A percentile compares a stretch with the other conserved stretches of the same genome.
phyloP scores from a whole-genome alignment of 805 yeast species.

The Yarrowia porcina region DNA sequence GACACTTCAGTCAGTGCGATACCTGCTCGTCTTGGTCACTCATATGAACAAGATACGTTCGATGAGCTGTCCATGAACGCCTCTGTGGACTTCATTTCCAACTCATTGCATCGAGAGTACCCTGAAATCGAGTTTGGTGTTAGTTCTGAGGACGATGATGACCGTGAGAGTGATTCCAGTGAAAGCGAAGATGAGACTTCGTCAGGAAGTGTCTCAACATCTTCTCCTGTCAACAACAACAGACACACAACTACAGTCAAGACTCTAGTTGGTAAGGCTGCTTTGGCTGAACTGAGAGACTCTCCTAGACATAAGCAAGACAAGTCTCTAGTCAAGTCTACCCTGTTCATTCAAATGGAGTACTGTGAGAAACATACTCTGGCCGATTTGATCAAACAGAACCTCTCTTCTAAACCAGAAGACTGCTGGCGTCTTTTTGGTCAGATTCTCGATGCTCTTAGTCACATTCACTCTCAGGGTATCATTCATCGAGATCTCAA shows the following conservation, averaged over 20 bases:
- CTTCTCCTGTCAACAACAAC: background rate
- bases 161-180: slow-evolving; percentile 4
- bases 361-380: slow-evolving; percentile 94
- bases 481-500: slow-evolving; percentile 93
- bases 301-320: slow-evolving; percentile 17
- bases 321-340: slow-evolving; percentile 47
- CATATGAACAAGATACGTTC: background rate
- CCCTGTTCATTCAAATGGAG: slow-evolving; percentile 95
- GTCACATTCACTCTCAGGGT: slow-evolving; percentile 89
- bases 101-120: slow-evolving; percentile 30
- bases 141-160: slow-evolving; percentile 28
- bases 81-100: slow-evolving; percentile 34
- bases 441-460: slow-evolving; percentile 83
- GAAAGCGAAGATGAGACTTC: slow-evolving; percentile 19
- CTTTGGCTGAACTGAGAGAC: slow-evolving; percentile 20
- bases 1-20: slow-evolving; percentile 10
- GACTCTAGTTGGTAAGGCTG: slow-evolving; percentile 18
- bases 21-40: slow-evolving; percentile 8
- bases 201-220: background rate
- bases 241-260: background rate
- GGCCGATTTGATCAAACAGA: slow-evolving; percentile 74
- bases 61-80: slow-evolving; percentile 30
- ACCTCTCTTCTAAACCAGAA: slow-evolving; percentile 62
- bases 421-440: slow-evolving; percentile 89
- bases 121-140: slow-evolving; percentile 34